Conservation (phyloP, 345 rosid species). For the Citrus unshiu region DNA sequence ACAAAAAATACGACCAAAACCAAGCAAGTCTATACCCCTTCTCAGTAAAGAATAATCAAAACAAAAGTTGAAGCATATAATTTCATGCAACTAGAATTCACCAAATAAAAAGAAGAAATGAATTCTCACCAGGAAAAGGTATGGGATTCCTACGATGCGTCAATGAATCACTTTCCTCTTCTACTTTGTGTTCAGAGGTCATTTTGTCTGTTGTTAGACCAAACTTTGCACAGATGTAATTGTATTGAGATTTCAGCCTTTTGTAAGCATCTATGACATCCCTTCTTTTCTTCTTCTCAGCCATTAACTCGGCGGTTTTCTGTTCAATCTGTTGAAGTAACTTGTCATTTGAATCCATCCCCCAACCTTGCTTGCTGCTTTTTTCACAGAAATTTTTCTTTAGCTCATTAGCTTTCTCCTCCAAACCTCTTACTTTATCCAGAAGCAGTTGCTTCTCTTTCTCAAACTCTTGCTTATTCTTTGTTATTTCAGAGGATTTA, state of each 20-base stretch:
- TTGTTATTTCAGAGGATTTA: constrained; percentile 24
- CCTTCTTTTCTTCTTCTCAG: constrained; percentile 43
- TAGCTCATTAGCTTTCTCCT: constrained; percentile 37
- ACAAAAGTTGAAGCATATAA: not conserved
- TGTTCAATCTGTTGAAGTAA: constrained; percentile 38
- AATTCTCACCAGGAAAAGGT: constrained; percentile 41
- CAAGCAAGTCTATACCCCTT: not conserved
- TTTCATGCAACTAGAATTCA: not conserved
- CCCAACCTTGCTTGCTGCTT: constrained; percentile 22
- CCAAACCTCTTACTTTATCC: constrained; percentile 36
- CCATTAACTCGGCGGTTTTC: constrained; percentile 38
- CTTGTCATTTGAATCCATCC: constrained; percentile 30
- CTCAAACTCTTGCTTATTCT: constrained; percentile 38
- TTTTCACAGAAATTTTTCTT: constrained; percentile 26
- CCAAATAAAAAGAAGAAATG: constrained; percentile 3
- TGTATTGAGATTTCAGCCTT: constrained; percentile 64
- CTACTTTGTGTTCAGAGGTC: constrained; percentile 26
- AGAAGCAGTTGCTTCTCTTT: constrained; percentile 28
- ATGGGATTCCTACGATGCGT: constrained; percentile 28
- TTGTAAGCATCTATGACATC: constrained; percentile 42
- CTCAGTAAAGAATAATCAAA: not conserved
- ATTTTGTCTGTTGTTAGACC: constrained; percentile 49
- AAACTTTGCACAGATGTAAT: constrained; percentile 42
- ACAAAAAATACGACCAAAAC: not conserved
- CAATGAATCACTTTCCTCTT: constrained; percentile 31